Base-by-base conservation (phyloP, 148 eudicot genomes). In the Diospyros kaki region DNA sequence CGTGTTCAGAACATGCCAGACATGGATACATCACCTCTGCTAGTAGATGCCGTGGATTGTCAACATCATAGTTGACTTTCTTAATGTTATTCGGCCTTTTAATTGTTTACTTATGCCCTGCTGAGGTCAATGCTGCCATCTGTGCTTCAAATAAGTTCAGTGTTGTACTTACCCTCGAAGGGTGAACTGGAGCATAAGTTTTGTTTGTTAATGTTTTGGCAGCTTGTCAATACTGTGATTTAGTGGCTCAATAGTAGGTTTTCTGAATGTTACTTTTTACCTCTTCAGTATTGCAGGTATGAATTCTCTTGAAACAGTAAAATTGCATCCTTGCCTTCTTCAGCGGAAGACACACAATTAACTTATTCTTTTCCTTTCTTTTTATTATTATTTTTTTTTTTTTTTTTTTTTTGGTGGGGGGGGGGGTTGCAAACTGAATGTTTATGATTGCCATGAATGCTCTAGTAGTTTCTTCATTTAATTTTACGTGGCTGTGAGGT, bases 291-390 rank as follows among this genome's bases (percentile, higher is more conserved):
- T 51, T 6, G 42, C 58, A 68, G 9, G 45, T 41, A 2, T 40
- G 46, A 40, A n/a, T 41, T 64, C 45, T 64, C 67, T 64, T 1
- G 5, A 40, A 41, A 64, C 45, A 64, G 41, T 2, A 9, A 41
- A 53, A 68, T 48, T 53, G 54, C 71, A 15, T 68, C 3, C 43
- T 68, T 68, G 58, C 58, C 72, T 41, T 38, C 52, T n/a, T n/a
- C 56, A 9, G 12, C 28, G 4, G 14, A 67, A 48, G 17, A 7
- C 46, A 1, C 4, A 44, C 43, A 8, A 8, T 9, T 14, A 1
- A 18, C 8, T 9, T 18, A 17, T 67, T 60, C 1, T 60, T 38
- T 60, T 28, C 28, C 28, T 28, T 28, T 28, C 28, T 28, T 28
- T 28, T 28, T 28, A 28, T 28, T 28, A 28, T 28, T 28, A 28